Percentiles rank a stretch among this genome's conserved stretches.
phyloP scores from a whole-genome alignment of 2,329 filamentous ascomycete species.

The Fusarium mangiferae region DNA sequence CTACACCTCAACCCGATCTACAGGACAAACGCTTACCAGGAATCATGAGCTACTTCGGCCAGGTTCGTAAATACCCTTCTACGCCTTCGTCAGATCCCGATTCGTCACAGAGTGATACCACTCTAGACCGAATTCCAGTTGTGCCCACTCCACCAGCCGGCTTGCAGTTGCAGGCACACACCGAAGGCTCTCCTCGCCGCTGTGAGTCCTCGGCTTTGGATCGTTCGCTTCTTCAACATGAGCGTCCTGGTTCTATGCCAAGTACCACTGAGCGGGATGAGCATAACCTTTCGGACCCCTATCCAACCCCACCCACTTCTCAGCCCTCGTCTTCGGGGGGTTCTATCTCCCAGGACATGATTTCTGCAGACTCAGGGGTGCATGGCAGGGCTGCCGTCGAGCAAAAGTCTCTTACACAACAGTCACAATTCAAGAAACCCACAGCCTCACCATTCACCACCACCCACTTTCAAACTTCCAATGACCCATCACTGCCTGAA shows the following conservation, averaged over 20 bases:
- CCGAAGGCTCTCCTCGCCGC: conserved; percentile 39
- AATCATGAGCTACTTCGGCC: conserved; percentile 97
- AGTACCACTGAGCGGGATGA: conserved; percentile 37
- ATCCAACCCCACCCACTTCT: conserved; percentile 69
- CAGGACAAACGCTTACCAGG: conserved; percentile 95
- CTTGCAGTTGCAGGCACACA: conserved; percentile 43
- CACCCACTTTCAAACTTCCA: conserved; percentile 40
- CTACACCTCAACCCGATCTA: conserved; percentile 92
- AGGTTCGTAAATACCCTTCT: conserved; percentile 94
- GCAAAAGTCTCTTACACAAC: conserved; percentile 36
- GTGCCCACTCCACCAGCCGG: conserved; percentile 48
- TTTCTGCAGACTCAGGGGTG: conserved; percentile 39
- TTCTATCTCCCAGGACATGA: conserved; percentile 45
- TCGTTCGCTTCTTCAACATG: conserved; percentile 41
- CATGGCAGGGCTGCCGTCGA: conserved; percentile 37
- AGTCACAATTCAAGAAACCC: conserved; percentile 35
- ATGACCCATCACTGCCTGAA: conserved; percentile 40
- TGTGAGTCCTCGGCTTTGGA: conserved; percentile 35
- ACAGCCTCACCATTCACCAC: conserved; percentile 42
- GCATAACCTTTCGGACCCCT: conserved; percentile 49
- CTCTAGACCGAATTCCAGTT: conserved; percentile 38
- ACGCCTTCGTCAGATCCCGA: conserved; percentile 52
- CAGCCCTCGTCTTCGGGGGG: conserved; percentile 53
- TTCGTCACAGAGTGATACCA: conserved; percentile 49
- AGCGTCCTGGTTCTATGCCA: conserved; percentile 37